Percentiles rank a stretch among this genome's conserved stretches.
Conservation (phyloP, 805 yeast species). For the Kodamaea laetipori region DNA sequence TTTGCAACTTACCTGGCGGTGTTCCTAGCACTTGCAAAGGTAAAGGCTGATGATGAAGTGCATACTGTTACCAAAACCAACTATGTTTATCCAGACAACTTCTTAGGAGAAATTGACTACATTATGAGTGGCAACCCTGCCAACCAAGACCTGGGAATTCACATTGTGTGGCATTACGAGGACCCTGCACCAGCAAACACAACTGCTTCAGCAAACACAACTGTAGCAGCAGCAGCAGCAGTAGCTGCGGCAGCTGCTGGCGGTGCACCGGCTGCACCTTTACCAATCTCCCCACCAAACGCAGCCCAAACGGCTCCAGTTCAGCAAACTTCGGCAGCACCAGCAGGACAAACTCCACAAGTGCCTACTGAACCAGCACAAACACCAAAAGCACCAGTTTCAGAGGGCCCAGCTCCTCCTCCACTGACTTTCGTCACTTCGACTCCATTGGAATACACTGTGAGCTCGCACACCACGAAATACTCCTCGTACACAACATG, state of each 20-base stretch:
- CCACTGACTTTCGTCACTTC: constrained; percentile 1
- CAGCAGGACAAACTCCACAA: too few species aligned
- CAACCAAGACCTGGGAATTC: constrained; percentile 27
- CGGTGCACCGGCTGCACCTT: too few species aligned
- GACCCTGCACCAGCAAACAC: constrained; percentile 11
- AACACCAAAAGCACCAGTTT: too few species aligned
- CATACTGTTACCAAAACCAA: constrained; percentile 17
- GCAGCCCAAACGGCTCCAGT: too few species aligned
- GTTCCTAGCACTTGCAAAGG: constrained; percentile 13
- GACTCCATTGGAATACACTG: constrained; percentile 19
- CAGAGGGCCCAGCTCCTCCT: too few species aligned
- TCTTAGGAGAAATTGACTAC: constrained; percentile 4
- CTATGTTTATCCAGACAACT: constrained; percentile 15
- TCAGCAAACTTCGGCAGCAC: too few species aligned
- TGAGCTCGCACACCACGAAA: constrained; percentile 20
- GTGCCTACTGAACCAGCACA: neutral
- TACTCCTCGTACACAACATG: constrained; percentile 18
- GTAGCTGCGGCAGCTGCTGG: too few species aligned
- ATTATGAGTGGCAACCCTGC: constrained; percentile 13
- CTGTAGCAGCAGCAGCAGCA: too few species aligned
- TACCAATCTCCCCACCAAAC: too few species aligned
- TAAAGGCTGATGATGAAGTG: constrained; percentile 11
- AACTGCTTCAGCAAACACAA: too few species aligned
- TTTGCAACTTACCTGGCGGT: constrained; percentile 16
- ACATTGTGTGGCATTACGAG: constrained; percentile 33